Percentiles rank a stretch among this genome's conserved stretches.
phyloP scores from a whole-genome alignment of 345 rosid species.

The Camelina sativa region DNA sequence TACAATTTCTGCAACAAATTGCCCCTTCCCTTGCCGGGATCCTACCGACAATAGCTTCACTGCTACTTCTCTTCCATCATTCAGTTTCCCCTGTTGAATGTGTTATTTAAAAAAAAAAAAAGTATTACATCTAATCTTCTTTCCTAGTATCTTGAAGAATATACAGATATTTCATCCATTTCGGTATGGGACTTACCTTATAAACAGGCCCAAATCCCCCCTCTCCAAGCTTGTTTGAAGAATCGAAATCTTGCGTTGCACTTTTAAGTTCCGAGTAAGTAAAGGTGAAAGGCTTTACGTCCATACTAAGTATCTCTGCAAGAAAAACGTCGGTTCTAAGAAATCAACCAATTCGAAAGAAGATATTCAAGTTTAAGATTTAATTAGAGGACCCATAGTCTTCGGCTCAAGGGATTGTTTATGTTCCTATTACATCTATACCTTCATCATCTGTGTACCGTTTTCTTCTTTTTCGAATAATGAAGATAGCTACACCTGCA shows the following conservation, averaged over 20 bases:
- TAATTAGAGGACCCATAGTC: not conserved
- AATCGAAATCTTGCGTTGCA: slow-evolving; percentile 64
- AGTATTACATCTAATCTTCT: not conserved
- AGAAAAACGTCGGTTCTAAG: not conserved
- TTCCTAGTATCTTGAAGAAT: not conserved
- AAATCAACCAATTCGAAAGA: slow-evolving; percentile 15
- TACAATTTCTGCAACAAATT: slow-evolving; percentile 69
- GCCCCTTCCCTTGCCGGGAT: slow-evolving; percentile 66
- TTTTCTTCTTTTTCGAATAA: slow-evolving; percentile 45
- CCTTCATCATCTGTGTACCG: slow-evolving; percentile 55
- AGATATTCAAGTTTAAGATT: not conserved
- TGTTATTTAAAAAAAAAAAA: not conserved
- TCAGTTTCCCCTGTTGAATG: slow-evolving; percentile 38
- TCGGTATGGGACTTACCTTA: slow-evolving; percentile 45
- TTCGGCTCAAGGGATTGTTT: not conserved
- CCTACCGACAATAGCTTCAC: slow-evolving; percentile 62
- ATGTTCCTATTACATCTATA: slow-evolving; percentile 22
- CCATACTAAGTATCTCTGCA: slow-evolving; percentile 56
- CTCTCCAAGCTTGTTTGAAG: slow-evolving; percentile 67
- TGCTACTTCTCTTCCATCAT: slow-evolving; percentile 48
- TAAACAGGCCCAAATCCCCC: slow-evolving; percentile 80
- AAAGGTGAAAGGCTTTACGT: slow-evolving; percentile 59
- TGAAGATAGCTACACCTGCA: slow-evolving; percentile 33
- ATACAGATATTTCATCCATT: not conserved
- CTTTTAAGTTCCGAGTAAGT: slow-evolving; percentile 58